Evolutionary conservation across 352 stramenopile species (phyloP).

Genomic region (Phytophthora pinifolia): DNA sequence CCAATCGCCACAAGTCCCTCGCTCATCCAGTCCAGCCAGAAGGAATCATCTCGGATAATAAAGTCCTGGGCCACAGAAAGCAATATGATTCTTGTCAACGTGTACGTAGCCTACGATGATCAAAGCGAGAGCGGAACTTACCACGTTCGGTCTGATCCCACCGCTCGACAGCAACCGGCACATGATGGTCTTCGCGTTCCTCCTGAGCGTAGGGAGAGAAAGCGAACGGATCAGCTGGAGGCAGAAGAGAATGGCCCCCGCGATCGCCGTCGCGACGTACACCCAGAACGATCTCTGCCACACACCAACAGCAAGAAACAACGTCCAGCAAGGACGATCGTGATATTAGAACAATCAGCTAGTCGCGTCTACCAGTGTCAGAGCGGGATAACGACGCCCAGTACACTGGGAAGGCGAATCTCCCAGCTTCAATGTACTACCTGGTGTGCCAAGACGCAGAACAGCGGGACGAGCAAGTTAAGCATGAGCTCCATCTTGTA

Average conservation of each 20-base stretch:
- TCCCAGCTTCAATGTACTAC: conserved; percentile 36
- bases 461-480: conserved; percentile 73
- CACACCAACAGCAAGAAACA: conserved; percentile 9
- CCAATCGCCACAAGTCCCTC: conserved; percentile 81
- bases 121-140: conserved; percentile 18
- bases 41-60: conserved; percentile 71
- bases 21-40: conserved; percentile 89
- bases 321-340: conserved; percentile 7
- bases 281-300: conserved; percentile 77
- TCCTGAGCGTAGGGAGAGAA: conserved; percentile 62
- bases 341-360: conserved; percentile 15
- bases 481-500: conserved; percentile 84
- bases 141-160: conserved; percentile 55
- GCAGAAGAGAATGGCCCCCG: conserved; percentile 53
- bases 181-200: conserved; percentile 78
- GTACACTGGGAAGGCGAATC: background rate
- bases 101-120: background rate
- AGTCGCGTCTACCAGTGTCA: conserved; percentile 2
- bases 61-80: conserved; percentile 55
- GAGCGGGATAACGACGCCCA: conserved; percentile 2
- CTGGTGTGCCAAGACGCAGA: conserved; percentile 80
- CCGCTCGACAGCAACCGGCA: conserved; percentile 60
- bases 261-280: conserved; percentile 65
- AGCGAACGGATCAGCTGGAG: conserved; percentile 76
- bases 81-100: background rate